Evolutionary conservation across 495 filamentous ascomycete genomes (phyloP), one percentile per base, ranked within the genome.

Genomic region (Endocarpon pusillum): DNA sequence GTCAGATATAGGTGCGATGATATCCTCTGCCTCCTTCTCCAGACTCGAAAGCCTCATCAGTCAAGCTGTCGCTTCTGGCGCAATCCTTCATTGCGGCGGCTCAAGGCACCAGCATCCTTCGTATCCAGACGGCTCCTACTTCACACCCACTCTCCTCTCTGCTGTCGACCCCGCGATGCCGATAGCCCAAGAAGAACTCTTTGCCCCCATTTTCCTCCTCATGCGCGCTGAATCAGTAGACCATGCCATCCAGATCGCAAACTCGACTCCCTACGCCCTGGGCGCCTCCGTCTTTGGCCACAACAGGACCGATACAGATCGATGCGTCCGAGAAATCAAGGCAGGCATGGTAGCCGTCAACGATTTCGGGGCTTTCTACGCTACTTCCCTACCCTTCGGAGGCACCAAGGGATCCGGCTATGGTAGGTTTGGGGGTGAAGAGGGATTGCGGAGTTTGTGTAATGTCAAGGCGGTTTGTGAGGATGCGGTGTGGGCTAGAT

Each of bases 341-440:
- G 74, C 77, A 2, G 89, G 89, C 18, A 93, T 93, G 79, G 79
- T 96, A 3, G 67, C 78, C 30, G 71, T 97, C 34, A 96, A 97
- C 45, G 89, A 96, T 56, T 97, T 97, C 42, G 89, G 73, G 15
- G 76, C 71, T 11, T 93, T 72, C 46, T 97, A 97, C 53, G 78
- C 86, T 17, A 81, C 91, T 11, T 81, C 89, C 55, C 54, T 97
- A 11, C 89, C 89, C 0, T 97, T 97, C 51, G 89, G 89, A 16
- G 89, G 89, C 17, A 31, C 38, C 25, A 67, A 69, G 36, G 86
- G 83, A 0, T 85, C 77, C 25, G 89, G 89, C 2, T 94, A 96
- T 52, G 89, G 91, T 4, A 60, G 89, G 11, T 96, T 97, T 60
- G 89, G 80, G 0, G 89, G 82, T 22, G 79, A 78, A 31, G 89